Evolutionary conservation across 768 basidiomycete species (phyloP).

Genomic region (Russula olivacea): DNA sequence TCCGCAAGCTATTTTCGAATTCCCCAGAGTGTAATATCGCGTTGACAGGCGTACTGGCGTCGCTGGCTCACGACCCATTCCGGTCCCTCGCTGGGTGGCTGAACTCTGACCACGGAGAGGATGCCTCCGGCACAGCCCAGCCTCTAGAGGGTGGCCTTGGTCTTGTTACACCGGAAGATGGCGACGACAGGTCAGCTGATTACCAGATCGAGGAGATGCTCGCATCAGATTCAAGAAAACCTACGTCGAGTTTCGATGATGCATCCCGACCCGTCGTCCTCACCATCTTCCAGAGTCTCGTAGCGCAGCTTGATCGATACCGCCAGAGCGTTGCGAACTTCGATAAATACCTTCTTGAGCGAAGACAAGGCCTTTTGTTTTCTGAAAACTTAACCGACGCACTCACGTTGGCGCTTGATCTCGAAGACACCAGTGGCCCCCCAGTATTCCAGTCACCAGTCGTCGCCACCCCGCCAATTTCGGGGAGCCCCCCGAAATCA

Average conservation of each 20-base stretch:
- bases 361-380: constrained; percentile 84
- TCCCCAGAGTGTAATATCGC: constrained; percentile 84
- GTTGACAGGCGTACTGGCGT: constrained; percentile 74
- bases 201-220: constrained; percentile 63
- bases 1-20: constrained; percentile 79
- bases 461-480: constrained; percentile 30
- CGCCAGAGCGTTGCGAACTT: constrained; percentile 70
- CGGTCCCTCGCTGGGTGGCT: constrained; percentile 87
- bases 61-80: constrained; percentile 78
- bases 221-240: constrained; percentile 47
- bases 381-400: constrained; percentile 91
- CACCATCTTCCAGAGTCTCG: constrained; percentile 72
- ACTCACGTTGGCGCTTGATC: constrained; percentile 63
- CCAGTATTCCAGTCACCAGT: constrained; percentile 26
- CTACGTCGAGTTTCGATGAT: constrained; percentile 65
- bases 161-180: constrained; percentile 39
- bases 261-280: constrained; percentile 73
- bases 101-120: constrained; percentile 53
- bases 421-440: constrained; percentile 38
- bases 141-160: constrained; percentile 26
- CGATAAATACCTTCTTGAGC: constrained; percentile 77
- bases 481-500: constrained; percentile 41
- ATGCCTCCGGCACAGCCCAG: constrained; percentile 19
- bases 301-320: constrained; percentile 76
- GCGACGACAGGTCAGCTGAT: constrained; percentile 80